A percentile compares a stretch with the other conserved stretches of the same genome.
phyloP scores from a whole-genome alignment of 164 flowering plant genomes.

The Kalanchoe fedtschenkoi region DNA sequence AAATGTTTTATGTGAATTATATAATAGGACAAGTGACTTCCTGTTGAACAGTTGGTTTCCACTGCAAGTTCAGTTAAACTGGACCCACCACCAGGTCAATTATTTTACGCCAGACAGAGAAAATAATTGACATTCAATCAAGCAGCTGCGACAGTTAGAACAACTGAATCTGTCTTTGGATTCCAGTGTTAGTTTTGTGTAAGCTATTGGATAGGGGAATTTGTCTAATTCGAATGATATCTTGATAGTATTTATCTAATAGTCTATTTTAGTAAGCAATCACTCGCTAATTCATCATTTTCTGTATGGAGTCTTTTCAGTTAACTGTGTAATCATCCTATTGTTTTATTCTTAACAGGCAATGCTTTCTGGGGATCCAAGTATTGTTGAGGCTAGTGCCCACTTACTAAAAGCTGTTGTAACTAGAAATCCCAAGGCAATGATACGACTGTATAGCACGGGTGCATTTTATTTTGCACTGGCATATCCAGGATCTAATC shows the following conservation, averaged over 20 bases:
- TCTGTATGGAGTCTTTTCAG: not conserved
- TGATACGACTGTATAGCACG: slow-evolving; percentile 89
- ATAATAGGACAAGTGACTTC: not conserved
- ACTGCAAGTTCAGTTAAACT: too few species aligned
- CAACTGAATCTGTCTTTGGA: too few species aligned
- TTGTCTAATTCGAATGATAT: too few species aligned
- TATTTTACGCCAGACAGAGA: too few species aligned
- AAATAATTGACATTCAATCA: too few species aligned
- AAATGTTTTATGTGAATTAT: not conserved
- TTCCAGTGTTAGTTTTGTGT: too few species aligned
- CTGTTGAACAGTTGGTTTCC: too few species aligned
- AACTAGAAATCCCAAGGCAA: slow-evolving; percentile 96
- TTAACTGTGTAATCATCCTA: not conserved
- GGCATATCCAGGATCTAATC: slow-evolving; percentile 98
- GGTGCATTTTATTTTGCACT: slow-evolving; percentile 96
- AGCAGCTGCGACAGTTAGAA: too few species aligned
- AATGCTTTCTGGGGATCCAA: slow-evolving; percentile 95
- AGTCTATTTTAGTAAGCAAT: too few species aligned
- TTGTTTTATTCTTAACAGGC: slow-evolving; percentile 48
- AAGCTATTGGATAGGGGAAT: too few species aligned
- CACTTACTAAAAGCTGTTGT: slow-evolving; percentile 85
- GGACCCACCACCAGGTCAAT: too few species aligned
- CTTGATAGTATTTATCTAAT: too few species aligned
- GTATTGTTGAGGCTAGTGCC: slow-evolving; percentile 84
- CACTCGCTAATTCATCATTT: not conserved